Base-by-base conservation (phyloP, 1,284 basidiomycete species). In the Malassezia sp. region DNA sequence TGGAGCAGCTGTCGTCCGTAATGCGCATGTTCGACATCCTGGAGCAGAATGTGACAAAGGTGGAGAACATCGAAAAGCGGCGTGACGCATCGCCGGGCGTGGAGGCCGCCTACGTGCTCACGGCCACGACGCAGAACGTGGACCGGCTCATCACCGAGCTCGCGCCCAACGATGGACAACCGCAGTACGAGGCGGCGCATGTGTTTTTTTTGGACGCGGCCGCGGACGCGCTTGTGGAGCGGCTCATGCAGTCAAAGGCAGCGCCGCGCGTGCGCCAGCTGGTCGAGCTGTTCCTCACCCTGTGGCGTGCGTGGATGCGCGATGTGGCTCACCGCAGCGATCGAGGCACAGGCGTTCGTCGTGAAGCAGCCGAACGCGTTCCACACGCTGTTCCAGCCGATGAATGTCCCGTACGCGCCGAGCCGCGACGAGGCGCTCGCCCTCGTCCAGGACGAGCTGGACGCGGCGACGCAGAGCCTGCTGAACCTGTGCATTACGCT, bases 121-220 rank as follows among this genome's bases (percentile, higher is more conserved):
- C 90, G 76, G 85, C 93, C 11, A 97, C 93, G 1, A 80, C 80
- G 3, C 84, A 88, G 73, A 97, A 97, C 70, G 80, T 96, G 38
- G 83, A 93, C 52, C 79, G 89, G 15, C 78, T 99, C 65, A 83
- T 96, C 60, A 46, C 54, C 9, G 67, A 69, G 30, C 42, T 69
- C 26, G 56, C 55, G 6, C 63, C 63, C 5, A 46, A 52, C 17
- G 53, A 45, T 1, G 21, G 29, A 12, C 56, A 52, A 35, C 63
- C 66, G 50, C 85, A 84, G 63, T 97, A 96, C 70, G 81, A 82
- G 21, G 83, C 76, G 0, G 93, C 84, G 0, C 87, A 96, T 71
- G 71, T 96, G 47, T 95, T 93, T 77, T 97, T 97, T 71, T 77
- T 91, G 42, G 93, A 97, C 26, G 38, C 42, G 14, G 54, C 67